Conservation (phyloP, 257 asterid species). For the Lantana camara region DNA sequence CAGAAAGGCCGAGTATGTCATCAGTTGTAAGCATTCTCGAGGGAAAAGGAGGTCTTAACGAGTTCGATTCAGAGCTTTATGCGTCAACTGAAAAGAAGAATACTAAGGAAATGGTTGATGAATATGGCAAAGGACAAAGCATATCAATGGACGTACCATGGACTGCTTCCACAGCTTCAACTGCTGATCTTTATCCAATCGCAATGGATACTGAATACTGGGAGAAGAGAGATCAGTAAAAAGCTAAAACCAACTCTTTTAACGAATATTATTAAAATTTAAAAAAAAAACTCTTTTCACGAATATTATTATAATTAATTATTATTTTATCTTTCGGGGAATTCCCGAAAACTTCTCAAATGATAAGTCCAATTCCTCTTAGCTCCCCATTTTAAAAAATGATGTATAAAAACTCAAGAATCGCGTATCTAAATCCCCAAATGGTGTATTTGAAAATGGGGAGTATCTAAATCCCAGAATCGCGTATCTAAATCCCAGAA, state of each 20-base stretch:
- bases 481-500: no score
- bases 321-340: no score
- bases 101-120: neutral
- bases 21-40: slow-evolving; percentile 66
- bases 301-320: no score
- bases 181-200: slow-evolving; percentile 54
- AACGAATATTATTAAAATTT: neutral
- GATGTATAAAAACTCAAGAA: no score
- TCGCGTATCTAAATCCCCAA: no score
- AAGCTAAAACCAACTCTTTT: neutral
- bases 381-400: no score
- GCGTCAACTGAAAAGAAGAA: neutral
- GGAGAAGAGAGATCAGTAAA: slow-evolving; percentile 46
- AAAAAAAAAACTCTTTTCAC: no score
- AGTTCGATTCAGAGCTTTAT: slow-evolving; percentile 23
- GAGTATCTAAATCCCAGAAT: no score
- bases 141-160: slow-evolving; percentile 49
- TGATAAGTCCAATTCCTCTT: no score
- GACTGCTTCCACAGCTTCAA: slow-evolving; percentile 44
- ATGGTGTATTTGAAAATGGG: no score
- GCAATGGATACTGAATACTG: slow-evolving; percentile 44
- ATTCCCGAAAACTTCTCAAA: no score
- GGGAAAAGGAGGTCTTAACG: slow-evolving; percentile 35
- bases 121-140: slow-evolving; percentile 27
- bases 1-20: slow-evolving; percentile 68